Evolutionary conservation across 108 stramenopile genomes (phyloP).

Genomic region (Mediolabrus comicus): DNA sequence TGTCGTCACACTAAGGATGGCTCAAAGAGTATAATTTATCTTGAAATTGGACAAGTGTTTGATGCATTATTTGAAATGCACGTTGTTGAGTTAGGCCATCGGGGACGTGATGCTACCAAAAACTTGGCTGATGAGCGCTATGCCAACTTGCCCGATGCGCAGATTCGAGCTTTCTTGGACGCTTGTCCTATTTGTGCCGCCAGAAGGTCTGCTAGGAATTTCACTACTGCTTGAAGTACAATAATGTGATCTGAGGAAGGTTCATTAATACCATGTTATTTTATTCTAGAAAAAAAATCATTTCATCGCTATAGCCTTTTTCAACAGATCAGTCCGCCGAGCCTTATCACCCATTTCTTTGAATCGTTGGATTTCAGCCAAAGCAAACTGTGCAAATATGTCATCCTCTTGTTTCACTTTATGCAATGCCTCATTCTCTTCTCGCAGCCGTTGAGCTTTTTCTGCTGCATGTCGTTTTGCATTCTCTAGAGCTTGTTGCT

Average conservation of each 20-base stretch:
- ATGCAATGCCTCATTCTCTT: conserved; percentile 30
- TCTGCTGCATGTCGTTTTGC: conserved; percentile 12
- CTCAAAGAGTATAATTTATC: conserved; percentile 27
- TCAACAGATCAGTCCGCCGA: conserved; percentile 25
- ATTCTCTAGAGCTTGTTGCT: conserved; percentile 42
- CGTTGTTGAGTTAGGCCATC: conserved; percentile 26
- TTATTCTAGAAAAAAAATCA: too few relatives aligned
- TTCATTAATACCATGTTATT: too few relatives aligned
- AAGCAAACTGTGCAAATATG: conserved; percentile 36
- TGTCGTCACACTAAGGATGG: conserved; percentile 44
- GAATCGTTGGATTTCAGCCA: conserved; percentile 36
- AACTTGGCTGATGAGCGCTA: conserved; percentile 37
- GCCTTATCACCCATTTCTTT: conserved; percentile 23
- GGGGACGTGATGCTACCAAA: conserved; percentile 40
- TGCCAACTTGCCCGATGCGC: conserved; percentile 45
- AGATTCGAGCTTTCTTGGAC: conserved; percentile 37
- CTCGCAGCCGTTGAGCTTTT: conserved; percentile 2
- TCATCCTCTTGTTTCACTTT: conserved; percentile 44
- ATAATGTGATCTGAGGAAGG: too few relatives aligned
- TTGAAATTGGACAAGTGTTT: conserved; percentile 23
- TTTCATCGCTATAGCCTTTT: conserved; percentile 35
- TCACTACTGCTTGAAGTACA: too few relatives aligned
- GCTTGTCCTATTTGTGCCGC: conserved; percentile 35
- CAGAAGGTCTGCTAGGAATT: not conserved
- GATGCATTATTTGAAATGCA: conserved; percentile 49